Conservation (phyloP, 2,329 filamentous ascomycete genomes). For the Endothia cerciana region DNA sequence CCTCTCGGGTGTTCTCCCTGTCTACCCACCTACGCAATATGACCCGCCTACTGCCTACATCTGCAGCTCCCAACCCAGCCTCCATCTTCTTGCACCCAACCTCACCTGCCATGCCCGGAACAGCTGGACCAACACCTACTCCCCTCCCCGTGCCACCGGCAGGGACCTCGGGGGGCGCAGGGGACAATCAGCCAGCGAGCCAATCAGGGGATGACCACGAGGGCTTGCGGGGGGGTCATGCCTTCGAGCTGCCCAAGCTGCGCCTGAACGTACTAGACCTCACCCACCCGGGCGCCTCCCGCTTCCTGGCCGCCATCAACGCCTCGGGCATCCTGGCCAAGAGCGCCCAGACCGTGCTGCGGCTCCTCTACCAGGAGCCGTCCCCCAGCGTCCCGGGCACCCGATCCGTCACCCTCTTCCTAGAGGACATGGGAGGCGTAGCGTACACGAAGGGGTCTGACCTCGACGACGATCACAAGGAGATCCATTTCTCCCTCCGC, state of each 20-base stretch:
- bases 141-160: constrained; percentile 29
- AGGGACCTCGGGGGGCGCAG: not conserved
- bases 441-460: constrained; percentile 73
- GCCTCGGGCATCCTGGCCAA: constrained; percentile 63
- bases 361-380: constrained; percentile 65
- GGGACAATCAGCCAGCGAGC: not conserved
- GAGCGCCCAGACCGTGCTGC: constrained; percentile 70
- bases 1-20: not conserved
- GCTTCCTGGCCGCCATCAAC: constrained; percentile 71
- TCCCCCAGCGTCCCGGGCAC: constrained; percentile 47
- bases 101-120: constrained; percentile 33
- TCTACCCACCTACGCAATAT: constrained; percentile 7
- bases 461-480: constrained; percentile 30
- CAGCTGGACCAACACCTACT: constrained; percentile 20
- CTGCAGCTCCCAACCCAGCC: constrained; percentile 37
- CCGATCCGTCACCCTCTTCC: constrained; percentile 81
- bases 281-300: constrained; percentile 59
- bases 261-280: constrained; percentile 64
- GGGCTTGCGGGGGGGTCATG: not conserved
- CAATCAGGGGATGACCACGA: constrained; percentile 17
- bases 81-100: constrained; percentile 40
- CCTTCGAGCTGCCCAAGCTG: constrained; percentile 56
- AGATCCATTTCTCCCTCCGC: constrained; percentile 68
- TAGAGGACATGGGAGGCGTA: constrained; percentile 80
- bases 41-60: constrained; percentile 35